Evolutionary conservation across 148 eudicot genomes (phyloP).

Genomic region (Heliamphora exappendiculata): DNA sequence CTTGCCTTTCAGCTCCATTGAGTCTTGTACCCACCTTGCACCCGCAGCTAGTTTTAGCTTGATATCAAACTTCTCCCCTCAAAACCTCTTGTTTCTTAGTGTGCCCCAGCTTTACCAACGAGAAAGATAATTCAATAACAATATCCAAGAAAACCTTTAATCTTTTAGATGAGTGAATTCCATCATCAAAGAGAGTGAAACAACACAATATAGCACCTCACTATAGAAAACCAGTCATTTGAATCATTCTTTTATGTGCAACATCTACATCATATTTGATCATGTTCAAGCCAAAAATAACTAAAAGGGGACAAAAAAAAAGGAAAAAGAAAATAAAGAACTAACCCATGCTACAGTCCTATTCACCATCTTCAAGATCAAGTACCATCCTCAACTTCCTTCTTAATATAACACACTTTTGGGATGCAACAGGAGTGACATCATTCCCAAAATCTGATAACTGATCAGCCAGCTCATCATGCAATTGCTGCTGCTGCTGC

Average conservation of each 20-base stretch:
- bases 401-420: slow-evolving; percentile 33
- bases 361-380: slow-evolving; percentile 73
- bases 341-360: not conserved
- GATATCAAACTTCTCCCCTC: too few species aligned
- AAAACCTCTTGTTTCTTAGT: too few species aligned
- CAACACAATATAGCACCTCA: not conserved
- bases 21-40: too few species aligned
- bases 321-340: too few species aligned
- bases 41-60: too few species aligned
- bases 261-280: not conserved
- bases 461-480: slow-evolving; percentile 36
- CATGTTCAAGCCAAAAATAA: not conserved
- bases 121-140: too few species aligned
- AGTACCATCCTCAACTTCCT: slow-evolving; percentile 60
- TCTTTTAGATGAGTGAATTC: not conserved
- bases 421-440: slow-evolving; percentile 24
- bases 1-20: too few species aligned
- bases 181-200: not conserved
- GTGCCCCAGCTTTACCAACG: too few species aligned
- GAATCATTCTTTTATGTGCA: not conserved
- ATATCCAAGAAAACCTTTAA: not conserved
- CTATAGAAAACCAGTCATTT: not conserved
- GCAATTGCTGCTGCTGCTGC: slow-evolving; percentile 21
- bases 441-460: slow-evolving; percentile 52
- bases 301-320: not conserved